Percentiles rank a stretch among this genome's conserved stretches.
These are phyloP conservation scores for Herpetomonas muscarum DNA, from an alignment of 208 protist species.

Conservation along the genomic window DNA sequence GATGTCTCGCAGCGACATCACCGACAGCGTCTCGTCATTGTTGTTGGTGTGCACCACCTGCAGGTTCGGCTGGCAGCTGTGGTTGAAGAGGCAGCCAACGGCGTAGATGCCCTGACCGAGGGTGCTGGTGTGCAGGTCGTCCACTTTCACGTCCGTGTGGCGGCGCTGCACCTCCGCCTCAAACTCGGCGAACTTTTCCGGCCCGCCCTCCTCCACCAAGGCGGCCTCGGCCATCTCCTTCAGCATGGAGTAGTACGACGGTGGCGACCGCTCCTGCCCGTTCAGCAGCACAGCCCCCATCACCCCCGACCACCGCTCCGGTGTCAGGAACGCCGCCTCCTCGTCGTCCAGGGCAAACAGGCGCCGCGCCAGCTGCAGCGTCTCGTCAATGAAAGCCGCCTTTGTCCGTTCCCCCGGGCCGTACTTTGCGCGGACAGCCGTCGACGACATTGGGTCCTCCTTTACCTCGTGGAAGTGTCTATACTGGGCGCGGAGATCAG, in stretches of 20 bases:
- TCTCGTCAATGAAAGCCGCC: constrained; percentile 24
- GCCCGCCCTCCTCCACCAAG: constrained; percentile 9
- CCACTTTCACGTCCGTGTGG: constrained; percentile 3
- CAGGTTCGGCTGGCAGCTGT: constrained; percentile 74
- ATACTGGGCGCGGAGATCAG: too few species aligned
- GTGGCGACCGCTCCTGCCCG: constrained; percentile 68
- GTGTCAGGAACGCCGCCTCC: constrained; percentile 29
- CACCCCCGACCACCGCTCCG: constrained; percentile 38
- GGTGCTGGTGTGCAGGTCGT: constrained; percentile 23
- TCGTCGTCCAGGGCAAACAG: constrained; percentile 33
- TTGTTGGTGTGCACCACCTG: constrained; percentile 39
- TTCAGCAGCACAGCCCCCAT: constrained; percentile 77
- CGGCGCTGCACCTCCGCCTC: constrained; percentile 9
- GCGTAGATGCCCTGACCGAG: constrained; percentile 66
- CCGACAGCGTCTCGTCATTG: constrained; percentile 62
- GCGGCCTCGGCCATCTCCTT: constrained; percentile 23
- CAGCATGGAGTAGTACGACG: constrained; percentile 43
- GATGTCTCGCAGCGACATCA: constrained; percentile 58
- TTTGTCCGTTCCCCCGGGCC: constrained; percentile 16
- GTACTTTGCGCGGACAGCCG: constrained; percentile 13
- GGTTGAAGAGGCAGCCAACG: constrained; percentile 73
- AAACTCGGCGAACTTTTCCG: constrained; percentile 22
- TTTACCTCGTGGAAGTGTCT: constrained; percentile 16
- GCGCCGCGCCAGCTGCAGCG: constrained; percentile 19
- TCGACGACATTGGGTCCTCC: constrained; percentile 13